Base-by-base conservation (phyloP, 164 flowering plant genomes). In the Dillenia suffruticosa region DNA sequence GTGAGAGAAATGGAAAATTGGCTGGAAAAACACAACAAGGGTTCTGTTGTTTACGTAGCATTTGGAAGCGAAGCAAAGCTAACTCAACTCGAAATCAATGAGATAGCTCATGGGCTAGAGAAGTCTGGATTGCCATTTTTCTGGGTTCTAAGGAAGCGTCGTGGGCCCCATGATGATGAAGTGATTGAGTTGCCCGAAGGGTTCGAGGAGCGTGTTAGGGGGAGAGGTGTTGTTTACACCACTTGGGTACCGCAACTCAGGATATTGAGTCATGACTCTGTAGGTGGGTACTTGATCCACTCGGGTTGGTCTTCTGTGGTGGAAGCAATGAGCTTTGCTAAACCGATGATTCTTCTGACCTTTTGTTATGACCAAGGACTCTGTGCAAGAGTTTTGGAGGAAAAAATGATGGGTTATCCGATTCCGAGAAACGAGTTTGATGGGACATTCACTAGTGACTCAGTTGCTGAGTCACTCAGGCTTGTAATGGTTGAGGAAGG, bases 61-160 rank as follows among this genome's bases (percentile, higher is more conserved):
- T 44, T 75, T 8, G 79, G 79, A 19, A 72, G 66, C 52, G 79
- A 75, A 63, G 52, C 60, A 10, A 52, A 44, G 11, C 63, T 51
- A 32, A 69, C 61, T 56, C 63, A 62, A 12, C 66, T 55, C 4
- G 56, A 75, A 22, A 26, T 68, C 46, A 59, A 13, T 43, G 73
- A 72, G 73, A 26, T 75, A 58, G 79, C 79, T 15, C 53, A 54
- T 9, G 79, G 76, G 45, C 32, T 75, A 4, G 79, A 69, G 68
- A 32, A 50, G 9, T 75, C 76, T 40, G 68, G 53, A 48, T 16
- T 72, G 55, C 76, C 76, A 5, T 75, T 75, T 70, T 65, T 75
- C 9, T 71, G 75, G 79, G 75, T 48, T 0, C 56, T 76, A 4
- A 53, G 73, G 57, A 72, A 44, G 11, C 54, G n/a, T 13, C 71